Conservation (phyloP, 352 stramenopile genomes). For the Globisporangium radiosum region DNA sequence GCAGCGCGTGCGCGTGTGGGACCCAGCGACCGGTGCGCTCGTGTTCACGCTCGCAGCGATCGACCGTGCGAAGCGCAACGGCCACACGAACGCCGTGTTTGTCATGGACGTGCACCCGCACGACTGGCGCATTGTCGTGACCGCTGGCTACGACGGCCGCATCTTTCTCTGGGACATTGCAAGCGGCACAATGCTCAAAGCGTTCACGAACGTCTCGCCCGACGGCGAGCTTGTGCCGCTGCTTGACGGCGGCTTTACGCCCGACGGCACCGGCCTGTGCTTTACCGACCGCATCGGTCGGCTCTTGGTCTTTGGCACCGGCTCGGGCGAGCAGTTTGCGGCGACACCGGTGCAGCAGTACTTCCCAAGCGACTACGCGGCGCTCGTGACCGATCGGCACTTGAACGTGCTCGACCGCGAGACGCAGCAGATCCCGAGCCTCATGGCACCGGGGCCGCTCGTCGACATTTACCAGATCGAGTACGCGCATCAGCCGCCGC, state of each 20-base stretch:
- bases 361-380: constrained; percentile 87
- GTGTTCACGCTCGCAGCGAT: constrained; percentile 57
- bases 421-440: constrained; percentile 77
- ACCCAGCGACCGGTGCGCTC: constrained; percentile 40
- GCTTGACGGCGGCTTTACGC: constrained; percentile 70
- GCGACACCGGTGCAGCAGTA: constrained; percentile 78
- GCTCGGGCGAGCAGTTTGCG: constrained; percentile 54
- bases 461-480: constrained; percentile 67
- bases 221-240: constrained; percentile 61
- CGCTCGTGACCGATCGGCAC: constrained; percentile 81
- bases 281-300: constrained; percentile 82
- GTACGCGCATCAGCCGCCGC: constrained; percentile 71
- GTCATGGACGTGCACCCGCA: constrained; percentile 70
- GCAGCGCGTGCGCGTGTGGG: constrained; percentile 63
- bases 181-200: constrained; percentile 50
- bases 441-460: constrained; percentile 76
- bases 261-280: constrained; percentile 57
- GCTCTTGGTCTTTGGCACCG: constrained; percentile 73
- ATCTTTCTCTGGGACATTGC: constrained; percentile 85
- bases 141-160: constrained; percentile 75
- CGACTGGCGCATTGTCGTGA: constrained; percentile 71
- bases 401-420: constrained; percentile 87
- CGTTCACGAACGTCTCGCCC: constrained; percentile 49
- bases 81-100: constrained; percentile 76
- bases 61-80: constrained; percentile 51